Conservation (phyloP, 2,329 filamentous ascomycete genomes). For the Tothia fuscella region DNA sequence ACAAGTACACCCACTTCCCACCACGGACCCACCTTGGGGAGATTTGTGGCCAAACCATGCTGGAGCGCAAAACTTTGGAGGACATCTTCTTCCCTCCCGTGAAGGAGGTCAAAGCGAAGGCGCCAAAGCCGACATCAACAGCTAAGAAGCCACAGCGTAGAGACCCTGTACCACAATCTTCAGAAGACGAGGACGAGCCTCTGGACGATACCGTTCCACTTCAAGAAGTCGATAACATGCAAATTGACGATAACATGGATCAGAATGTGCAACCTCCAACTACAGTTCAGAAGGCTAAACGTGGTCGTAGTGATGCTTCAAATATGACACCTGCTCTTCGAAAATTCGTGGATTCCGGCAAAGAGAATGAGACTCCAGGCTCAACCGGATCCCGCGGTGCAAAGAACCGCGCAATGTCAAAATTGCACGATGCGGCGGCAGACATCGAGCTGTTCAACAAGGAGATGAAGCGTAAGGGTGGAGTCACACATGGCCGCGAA, state of each 20-base stretch:
- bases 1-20: slow-evolving; percentile 78
- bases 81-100: slow-evolving; percentile 47
- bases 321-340: slow-evolving; percentile 3
- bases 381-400: slow-evolving; percentile 25
- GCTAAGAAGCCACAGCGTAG: slow-evolving; percentile 17
- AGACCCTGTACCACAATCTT: slow-evolving; percentile 11
- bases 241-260: slow-evolving; percentile 6
- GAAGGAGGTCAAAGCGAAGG: slow-evolving; percentile 11
- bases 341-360: slow-evolving; percentile 32
- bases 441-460: slow-evolving; percentile 89
- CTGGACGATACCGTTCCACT: background rate
- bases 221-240: slow-evolving; percentile 1
- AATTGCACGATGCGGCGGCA: slow-evolving; percentile 62
- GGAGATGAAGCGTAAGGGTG: slow-evolving; percentile 72
- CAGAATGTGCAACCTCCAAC: slow-evolving; percentile 1
- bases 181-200: slow-evolving; percentile 15
- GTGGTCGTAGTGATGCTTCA: background rate
- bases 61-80: slow-evolving; percentile 63
- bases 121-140: slow-evolving; percentile 13
- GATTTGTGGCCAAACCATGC: slow-evolving; percentile 76
- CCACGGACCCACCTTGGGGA: slow-evolving; percentile 83
- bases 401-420: slow-evolving; percentile 70
- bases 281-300: slow-evolving; percentile 2
- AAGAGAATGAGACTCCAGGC: slow-evolving; percentile 76
- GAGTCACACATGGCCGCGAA: slow-evolving; percentile 48